Base-by-base conservation (phyloP, 768 basidiomycete species). In the Lactifluus volemus region DNA sequence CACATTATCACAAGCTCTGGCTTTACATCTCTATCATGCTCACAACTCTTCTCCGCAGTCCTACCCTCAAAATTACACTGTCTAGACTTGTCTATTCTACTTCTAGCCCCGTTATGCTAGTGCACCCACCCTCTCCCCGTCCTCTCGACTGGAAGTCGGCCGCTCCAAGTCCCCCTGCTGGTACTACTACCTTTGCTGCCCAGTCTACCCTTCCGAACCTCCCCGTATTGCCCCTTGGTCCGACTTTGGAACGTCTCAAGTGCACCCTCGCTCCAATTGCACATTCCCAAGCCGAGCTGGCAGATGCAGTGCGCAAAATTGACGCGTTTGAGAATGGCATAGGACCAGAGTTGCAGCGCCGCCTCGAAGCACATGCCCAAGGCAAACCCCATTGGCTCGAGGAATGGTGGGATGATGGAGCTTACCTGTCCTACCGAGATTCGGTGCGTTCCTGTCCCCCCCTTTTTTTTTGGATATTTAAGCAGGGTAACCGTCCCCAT, bases 331-430 rank as follows among this genome's bases (percentile, higher is more conserved):
- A 72, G 9, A 63, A 59, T 3, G 64, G 68, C 1, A 77, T 77
- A 49, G 70, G 68, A 4, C 78, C 72, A 5, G 73, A 78, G 68
- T 78, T 96, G 36, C 93, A 96, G 63, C 69, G 76, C 49, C 73
- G 86, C 32, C 73, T 97, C 59, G 73, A 84, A 63, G 70, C 78
- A 45, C 77, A 82, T 48, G 78, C 81, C 17, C 74, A 74, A 29
- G 78, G 80, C 61, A 74, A 75, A 21, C 76, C 78, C 41, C 88
- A 92, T 67, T 98, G 94, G 94, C 76, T 98, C 29, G 89, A 92
- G 67, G 82, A 89, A 60, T 97, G 95, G 92, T 98, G 95, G 94
- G 93, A 98, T 70, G 86, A 91, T 65, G 72, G 70, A 15, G 90
- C 77, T 0, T 98, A 97, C 69, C 78, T 94, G 67, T 80, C 83